These are phyloP conservation scores for Penicillium cinerascens DNA, from an alignment of 495 filamentous ascomycete genomes.

Conservation along the genomic window DNA sequence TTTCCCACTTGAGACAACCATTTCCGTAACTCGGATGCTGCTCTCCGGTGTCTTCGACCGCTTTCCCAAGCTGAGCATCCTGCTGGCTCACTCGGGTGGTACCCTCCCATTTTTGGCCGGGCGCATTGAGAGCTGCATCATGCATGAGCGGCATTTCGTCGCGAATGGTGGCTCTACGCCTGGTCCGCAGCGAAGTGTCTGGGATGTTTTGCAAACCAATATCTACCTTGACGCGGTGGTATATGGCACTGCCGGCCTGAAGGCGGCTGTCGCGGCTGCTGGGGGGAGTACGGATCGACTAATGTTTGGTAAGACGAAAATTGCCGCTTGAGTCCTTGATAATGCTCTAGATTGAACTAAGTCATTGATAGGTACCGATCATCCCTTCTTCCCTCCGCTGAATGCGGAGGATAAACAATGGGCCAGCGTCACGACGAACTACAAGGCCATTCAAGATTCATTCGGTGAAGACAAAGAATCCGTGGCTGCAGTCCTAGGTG, in stretches of 20 bases:
- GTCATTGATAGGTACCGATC: slow-evolving; percentile 64
- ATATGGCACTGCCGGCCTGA: slow-evolving; percentile 70
- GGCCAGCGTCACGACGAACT: slow-evolving; percentile 80
- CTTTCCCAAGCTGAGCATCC: slow-evolving; percentile 63
- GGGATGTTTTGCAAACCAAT: slow-evolving; percentile 82
- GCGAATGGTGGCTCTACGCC: slow-evolving; percentile 45
- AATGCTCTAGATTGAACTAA: slow-evolving; percentile 7
- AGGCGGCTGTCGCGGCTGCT: slow-evolving; percentile 58
- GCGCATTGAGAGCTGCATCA: slow-evolving; percentile 81
- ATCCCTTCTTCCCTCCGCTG: slow-evolving; percentile 92
- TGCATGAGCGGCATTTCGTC: slow-evolving; percentile 71
- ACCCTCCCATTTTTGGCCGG: slow-evolving; percentile 88
- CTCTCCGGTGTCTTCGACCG: slow-evolving; percentile 80
- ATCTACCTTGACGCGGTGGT: slow-evolving; percentile 88
- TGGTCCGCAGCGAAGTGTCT: slow-evolving; percentile 56
- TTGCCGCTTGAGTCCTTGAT: background rate
- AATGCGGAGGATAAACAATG: slow-evolving; percentile 60
- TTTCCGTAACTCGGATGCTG: slow-evolving; percentile 84
- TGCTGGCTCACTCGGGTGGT: slow-evolving; percentile 86
- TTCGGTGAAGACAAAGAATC: slow-evolving; percentile 51
- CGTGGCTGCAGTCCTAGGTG: slow-evolving; percentile 57
- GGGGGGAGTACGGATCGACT: slow-evolving; percentile 59
- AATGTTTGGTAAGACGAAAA: slow-evolving; percentile 60
- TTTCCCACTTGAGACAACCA: slow-evolving; percentile 92
- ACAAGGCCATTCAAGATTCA: slow-evolving; percentile 60